Base-by-base conservation (phyloP, 2,329 filamentous ascomycete genomes). In the Spiromastix sp. region DNA sequence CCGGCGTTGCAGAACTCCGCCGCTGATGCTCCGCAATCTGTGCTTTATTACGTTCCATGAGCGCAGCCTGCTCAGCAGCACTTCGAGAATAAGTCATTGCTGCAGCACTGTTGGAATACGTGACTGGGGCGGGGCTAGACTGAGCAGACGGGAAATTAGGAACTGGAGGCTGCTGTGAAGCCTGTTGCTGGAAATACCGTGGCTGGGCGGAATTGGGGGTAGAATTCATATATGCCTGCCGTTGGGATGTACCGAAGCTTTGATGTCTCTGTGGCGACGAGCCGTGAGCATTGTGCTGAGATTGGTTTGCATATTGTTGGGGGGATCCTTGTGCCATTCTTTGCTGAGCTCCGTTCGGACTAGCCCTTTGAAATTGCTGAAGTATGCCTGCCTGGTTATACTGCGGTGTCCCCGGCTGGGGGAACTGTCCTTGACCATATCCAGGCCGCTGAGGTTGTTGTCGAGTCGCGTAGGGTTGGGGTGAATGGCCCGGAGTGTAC, bases 311-410 rank as follows among this genome's bases (percentile, higher is more conserved):
- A 37, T 57, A 60, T 21, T 51, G 49, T 34, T 59, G 55, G 19
- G 55, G 52, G 29, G 54, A 55, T n/a, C 44, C 48, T 39, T 56
- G 56, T 16, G 48, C 40, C 4, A 51, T 50, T 34, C 51, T 47
- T 31, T 55, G 55, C 35, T 42, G 45, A 32, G 50, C 58, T 30
- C 59, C 59, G 33, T 63, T 65, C 32, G 52, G 52, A 10, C 44
- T 41, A 12, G 58, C 47, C 11, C 63, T 56, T 43, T 64, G 61
- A 40, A 60, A 61, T 39, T 59, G 61, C 28, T 53, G 54, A n/a
- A 54, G 50, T 30, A 56, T 55, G 32, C 46, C 54, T 17, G 43
- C 49, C 35, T 55, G 56, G 37, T 40, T 54, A 42, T 54, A 62
- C 41, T 56, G 55, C 22, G 31, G 30, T 10, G 51, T 48, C 7